Conservation (phyloP, 139 green algal species). For the Mesotaenium endlicherianum region DNA sequence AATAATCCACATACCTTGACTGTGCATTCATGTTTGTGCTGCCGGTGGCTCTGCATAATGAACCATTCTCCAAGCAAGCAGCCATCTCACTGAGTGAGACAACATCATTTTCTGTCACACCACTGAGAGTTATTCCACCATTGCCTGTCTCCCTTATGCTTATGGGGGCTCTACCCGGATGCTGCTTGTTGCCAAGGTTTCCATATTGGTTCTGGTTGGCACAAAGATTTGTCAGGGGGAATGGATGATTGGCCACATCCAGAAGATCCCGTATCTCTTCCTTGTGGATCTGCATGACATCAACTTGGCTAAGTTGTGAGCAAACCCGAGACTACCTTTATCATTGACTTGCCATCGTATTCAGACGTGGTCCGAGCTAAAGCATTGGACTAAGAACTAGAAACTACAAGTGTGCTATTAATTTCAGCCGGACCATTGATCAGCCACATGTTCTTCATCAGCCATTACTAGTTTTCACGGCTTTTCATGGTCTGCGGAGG, state of each 20-base stretch:
- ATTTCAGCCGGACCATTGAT: background rate
- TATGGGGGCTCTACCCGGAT: background rate
- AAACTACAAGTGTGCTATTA: background rate
- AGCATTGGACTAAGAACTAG: background rate
- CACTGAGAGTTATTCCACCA: slow-evolving; percentile 54
- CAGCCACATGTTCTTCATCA: background rate
- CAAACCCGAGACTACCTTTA: background rate
- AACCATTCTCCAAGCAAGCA: slow-evolving; percentile 73
- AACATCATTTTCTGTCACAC: slow-evolving; percentile 72
- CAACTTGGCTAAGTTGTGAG: background rate
- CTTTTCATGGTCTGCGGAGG: background rate
- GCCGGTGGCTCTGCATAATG: slow-evolving; percentile 74
- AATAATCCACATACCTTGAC: slow-evolving; percentile 50
- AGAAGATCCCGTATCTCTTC: slow-evolving; percentile 50
- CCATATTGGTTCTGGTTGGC: no score
- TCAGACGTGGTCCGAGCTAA: background rate
- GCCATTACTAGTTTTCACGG: no score
- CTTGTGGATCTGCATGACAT: slow-evolving; percentile 47
- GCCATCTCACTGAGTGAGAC: slow-evolving; percentile 72
- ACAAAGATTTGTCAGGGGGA: no score
- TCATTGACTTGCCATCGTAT: background rate
- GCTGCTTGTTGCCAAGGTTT: background rate
- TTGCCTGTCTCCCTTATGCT: slow-evolving; percentile 14
- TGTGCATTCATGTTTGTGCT: slow-evolving; percentile 89
- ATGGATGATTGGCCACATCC: background rate